phyloP scores from a whole-genome alignment of 805 yeast genomes.

The Metschnikowia chrysomelidarum region DNA sequence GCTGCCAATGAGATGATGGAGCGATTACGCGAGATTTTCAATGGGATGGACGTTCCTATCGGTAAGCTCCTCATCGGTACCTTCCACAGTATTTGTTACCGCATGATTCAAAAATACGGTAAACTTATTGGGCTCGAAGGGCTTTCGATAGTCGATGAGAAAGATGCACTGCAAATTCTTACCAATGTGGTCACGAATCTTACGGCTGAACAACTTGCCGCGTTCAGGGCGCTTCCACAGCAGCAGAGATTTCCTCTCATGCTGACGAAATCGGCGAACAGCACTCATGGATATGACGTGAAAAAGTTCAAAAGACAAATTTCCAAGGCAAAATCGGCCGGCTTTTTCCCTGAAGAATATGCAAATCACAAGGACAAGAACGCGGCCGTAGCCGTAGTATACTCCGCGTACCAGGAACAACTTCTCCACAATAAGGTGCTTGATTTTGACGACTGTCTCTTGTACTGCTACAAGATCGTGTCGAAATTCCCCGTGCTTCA shows the following conservation, averaged over 20 bases:
- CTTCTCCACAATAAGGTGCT: conserved; percentile 44
- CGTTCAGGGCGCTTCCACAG: conserved; percentile 14
- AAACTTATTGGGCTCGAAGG: conserved; percentile 40
- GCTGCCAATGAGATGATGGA: conserved; percentile 86
- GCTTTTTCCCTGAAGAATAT: conserved; percentile 44
- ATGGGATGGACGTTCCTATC: conserved; percentile 33
- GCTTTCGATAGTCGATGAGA: conserved; percentile 62
- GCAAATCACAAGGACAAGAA: conserved; percentile 11
- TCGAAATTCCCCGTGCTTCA: conserved; percentile 44
- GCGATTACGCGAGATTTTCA: conserved; percentile 45
- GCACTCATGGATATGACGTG: conserved; percentile 35
- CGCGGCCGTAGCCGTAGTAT: conserved; percentile 33
- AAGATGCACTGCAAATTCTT: conserved; percentile 52
- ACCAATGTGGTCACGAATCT: conserved; percentile 37
- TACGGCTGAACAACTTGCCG: conserved; percentile 19
- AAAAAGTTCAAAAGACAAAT: conserved; percentile 44
- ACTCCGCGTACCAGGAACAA: conserved; percentile 50
- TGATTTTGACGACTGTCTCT: conserved; percentile 84
- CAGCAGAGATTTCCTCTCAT: conserved; percentile 15
- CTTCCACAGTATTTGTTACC: conserved; percentile 78
- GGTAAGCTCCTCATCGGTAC: conserved; percentile 72
- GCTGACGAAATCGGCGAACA: conserved; percentile 13
- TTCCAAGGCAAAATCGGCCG: conserved; percentile 57
- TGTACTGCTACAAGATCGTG: conserved; percentile 53
- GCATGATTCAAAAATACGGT: conserved; percentile 59